These are phyloP conservation scores for Aspergillus sclerotiicarbonarius DNA, from an alignment of 495 filamentous ascomycete species.

Conservation along the genomic window DNA sequence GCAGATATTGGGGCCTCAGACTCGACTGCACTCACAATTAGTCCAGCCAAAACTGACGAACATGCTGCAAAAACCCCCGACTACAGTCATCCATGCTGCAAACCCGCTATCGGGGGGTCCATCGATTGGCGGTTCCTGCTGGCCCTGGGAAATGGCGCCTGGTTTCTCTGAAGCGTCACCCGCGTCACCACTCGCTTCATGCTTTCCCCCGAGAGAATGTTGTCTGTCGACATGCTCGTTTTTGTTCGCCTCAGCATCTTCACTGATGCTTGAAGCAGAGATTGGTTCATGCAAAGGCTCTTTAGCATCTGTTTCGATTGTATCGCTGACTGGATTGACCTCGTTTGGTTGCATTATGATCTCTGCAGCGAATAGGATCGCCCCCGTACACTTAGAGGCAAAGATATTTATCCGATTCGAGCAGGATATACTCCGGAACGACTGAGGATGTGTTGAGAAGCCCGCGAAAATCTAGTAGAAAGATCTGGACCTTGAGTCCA, in stretches of 20 bases:
- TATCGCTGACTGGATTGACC: slow-evolving; percentile 3
- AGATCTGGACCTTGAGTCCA: neutral
- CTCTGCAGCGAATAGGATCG: neutral
- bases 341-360: neutral
- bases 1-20: neutral
- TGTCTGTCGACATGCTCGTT: slow-evolving; percentile 5
- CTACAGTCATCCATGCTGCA: slow-evolving; percentile 64
- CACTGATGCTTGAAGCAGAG: slow-evolving; percentile 3
- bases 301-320: slow-evolving; percentile 2
- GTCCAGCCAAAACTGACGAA: slow-evolving; percentile 67
- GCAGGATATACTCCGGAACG: neutral
- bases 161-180: slow-evolving; percentile 21
- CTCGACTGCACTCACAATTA: slow-evolving; percentile 41
- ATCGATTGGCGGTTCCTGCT: slow-evolving; percentile 40
- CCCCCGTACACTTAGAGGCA: neutral
- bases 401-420: neutral
- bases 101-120: slow-evolving; percentile 61
- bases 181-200: slow-evolving; percentile 11
- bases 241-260: slow-evolving; percentile 14
- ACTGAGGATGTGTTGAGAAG: neutral
- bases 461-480: neutral
- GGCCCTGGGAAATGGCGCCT: slow-evolving; percentile 16
- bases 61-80: slow-evolving; percentile 61
- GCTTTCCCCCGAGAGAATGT: slow-evolving; percentile 1
- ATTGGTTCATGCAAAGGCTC: neutral